Conservation (phyloP, 768 basidiomycete genomes). For the Solioccasus polychromus region DNA sequence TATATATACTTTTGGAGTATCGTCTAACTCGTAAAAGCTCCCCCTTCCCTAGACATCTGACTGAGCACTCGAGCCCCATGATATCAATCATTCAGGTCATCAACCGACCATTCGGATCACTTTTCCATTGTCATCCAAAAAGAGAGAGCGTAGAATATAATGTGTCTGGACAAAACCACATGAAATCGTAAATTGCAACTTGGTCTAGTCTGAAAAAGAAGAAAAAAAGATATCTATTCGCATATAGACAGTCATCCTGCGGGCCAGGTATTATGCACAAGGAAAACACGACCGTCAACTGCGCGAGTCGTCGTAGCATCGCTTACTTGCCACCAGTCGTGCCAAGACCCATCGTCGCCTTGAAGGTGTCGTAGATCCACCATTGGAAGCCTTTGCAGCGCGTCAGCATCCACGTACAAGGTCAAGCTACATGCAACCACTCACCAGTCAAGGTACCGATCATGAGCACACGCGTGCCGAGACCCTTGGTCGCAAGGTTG, state of each 20-base stretch:
- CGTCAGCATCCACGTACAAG: neutral
- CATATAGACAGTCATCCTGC: conserved; percentile 14
- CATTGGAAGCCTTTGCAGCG: conserved; percentile 70
- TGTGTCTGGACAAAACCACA: too few species aligned
- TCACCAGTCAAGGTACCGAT: conserved; percentile 58
- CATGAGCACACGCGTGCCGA: conserved; percentile 85
- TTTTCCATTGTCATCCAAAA: too few species aligned
- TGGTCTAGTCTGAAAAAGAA: conserved; percentile 13
- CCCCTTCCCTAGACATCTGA: too few species aligned
- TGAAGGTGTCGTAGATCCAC: conserved; percentile 93
- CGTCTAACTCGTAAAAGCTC: too few species aligned
- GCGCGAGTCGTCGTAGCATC: too few species aligned
- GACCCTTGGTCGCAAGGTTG: conserved; percentile 76
- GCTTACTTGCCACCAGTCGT: conserved; percentile 85
- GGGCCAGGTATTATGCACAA: conserved; percentile 10
- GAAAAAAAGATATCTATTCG: conserved; percentile 9
- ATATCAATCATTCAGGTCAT: too few species aligned
- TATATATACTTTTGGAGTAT: too few species aligned
- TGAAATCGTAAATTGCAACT: neutral
- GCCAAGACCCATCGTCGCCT: conserved; percentile 78
- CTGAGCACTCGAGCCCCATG: too few species aligned
- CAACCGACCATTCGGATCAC: too few species aligned
- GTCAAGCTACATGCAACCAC: neutral
- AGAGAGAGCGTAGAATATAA: too few species aligned
- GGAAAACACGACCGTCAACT: neutral